Percentiles rank a stretch among this genome's conserved stretches.
phyloP scores from a whole-genome alignment of 352 stramenopile species.

The Phytophthora tubulina region DNA sequence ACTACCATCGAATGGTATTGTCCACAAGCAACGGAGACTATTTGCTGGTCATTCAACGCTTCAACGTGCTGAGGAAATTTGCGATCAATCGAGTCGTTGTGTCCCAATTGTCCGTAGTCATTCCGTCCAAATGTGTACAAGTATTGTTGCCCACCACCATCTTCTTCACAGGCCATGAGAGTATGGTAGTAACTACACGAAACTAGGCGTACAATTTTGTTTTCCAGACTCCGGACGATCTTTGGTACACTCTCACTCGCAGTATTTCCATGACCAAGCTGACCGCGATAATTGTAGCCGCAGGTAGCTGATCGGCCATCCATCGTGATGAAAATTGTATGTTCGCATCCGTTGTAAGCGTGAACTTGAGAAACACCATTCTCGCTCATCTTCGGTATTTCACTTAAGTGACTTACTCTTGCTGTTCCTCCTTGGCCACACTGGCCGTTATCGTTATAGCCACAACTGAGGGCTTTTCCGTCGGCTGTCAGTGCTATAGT shows the following conservation, averaged over 20 bases:
- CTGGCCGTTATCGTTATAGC: constrained; percentile 96
- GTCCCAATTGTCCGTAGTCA: constrained; percentile 93
- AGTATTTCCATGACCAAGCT: constrained; percentile 93
- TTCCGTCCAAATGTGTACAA: constrained; percentile 93
- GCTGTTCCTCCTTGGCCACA: constrained; percentile 90
- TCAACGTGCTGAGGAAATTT: constrained; percentile 86
- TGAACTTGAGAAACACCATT: constrained; percentile 78
- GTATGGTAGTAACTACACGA: constrained; percentile 96
- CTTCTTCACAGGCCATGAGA: constrained; percentile 76
- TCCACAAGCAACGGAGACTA: constrained; percentile 88
- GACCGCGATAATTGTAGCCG: constrained; percentile 94
- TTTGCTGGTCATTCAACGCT: constrained; percentile 59
- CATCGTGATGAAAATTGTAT: constrained; percentile 86
- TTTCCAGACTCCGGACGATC: constrained; percentile 78
- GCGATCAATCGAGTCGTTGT: constrained; percentile 89
- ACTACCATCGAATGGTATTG: constrained; percentile 93
- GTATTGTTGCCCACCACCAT: constrained; percentile 35
- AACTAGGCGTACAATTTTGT: constrained; percentile 73
- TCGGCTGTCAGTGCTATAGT: constrained; percentile 83
- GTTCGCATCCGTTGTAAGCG: constrained; percentile 95
- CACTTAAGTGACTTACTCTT: constrained; percentile 76
- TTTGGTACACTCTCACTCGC: constrained; percentile 87
- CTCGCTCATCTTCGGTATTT: constrained; percentile 72
- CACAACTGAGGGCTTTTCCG: constrained; percentile 87
- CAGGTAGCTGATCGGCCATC: constrained; percentile 87